A percentile compares a stretch with the other conserved stretches of the same genome.
phyloP scores from a whole-genome alignment of 2,329 filamentous ascomycete genomes.

The Magnaporthiopsis incrustans region DNA sequence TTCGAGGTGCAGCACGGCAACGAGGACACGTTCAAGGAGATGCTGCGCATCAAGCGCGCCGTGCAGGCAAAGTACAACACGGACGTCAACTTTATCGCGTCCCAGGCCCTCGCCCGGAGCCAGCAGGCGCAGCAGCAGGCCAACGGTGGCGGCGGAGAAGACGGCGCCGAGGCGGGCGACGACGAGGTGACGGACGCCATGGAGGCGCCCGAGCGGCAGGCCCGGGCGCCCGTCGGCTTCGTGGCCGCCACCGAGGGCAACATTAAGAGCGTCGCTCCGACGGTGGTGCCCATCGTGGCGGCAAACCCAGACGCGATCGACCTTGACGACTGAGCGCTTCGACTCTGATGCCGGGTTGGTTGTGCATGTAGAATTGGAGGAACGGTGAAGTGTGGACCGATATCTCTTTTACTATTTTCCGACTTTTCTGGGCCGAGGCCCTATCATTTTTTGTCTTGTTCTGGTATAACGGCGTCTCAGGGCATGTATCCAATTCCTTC shows the following conservation, averaged over 20 bases:
- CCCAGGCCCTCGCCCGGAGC: constrained; percentile 79
- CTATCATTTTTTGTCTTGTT: not conserved
- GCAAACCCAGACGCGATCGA: constrained; percentile 82
- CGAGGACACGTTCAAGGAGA: constrained; percentile 98
- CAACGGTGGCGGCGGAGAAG: constrained; percentile 34
- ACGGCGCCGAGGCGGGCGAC: constrained; percentile 27
- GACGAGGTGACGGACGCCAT: constrained; percentile 67
- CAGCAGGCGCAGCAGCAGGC: constrained; percentile 49
- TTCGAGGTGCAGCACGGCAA: constrained; percentile 98
- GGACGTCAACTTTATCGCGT: constrained; percentile 96
- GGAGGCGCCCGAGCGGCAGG: constrained; percentile 79
- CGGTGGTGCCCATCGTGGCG: constrained; percentile 31
- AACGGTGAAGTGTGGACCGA: not conserved
- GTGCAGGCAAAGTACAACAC: constrained; percentile 98
- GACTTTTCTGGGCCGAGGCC: not conserved
- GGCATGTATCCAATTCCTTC: not conserved
- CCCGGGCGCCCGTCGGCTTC: constrained; percentile 82
- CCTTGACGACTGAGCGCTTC: constrained; percentile 45
- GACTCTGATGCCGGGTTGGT: too few relatives aligned
- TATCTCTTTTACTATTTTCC: constrained; percentile 1
- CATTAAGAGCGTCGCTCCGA: constrained; percentile 46
- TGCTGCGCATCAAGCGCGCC: constrained; percentile 94
- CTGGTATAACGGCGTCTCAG: not conserved
- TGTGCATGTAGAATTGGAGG: too few relatives aligned
- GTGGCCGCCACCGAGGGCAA: constrained; percentile 71